Percentiles rank a stretch among this genome's conserved stretches.
Conservation (phyloP, 2,329 filamentous ascomycete species). For the Xylaria sp. region DNA sequence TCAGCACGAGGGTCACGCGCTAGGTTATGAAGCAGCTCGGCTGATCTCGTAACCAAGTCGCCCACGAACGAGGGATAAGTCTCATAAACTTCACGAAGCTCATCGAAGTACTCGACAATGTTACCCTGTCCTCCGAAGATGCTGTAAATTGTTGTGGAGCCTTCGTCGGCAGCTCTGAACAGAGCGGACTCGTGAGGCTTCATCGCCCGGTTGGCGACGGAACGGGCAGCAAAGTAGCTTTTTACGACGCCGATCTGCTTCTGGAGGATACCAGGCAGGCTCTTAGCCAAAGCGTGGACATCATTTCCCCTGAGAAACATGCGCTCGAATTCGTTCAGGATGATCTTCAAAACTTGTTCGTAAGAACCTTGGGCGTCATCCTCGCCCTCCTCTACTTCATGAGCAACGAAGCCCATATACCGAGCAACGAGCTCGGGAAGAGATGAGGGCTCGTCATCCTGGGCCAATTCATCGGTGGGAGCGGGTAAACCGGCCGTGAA, state of each 20-base stretch:
- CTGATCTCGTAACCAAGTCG: slow-evolving; percentile 73
- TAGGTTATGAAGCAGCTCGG: slow-evolving; percentile 80
- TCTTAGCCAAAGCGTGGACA: slow-evolving; percentile 82
- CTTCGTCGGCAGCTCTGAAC: slow-evolving; percentile 79
- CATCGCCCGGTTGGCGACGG: slow-evolving; percentile 77
- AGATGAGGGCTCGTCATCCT: slow-evolving; percentile 98
- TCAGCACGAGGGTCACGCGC: slow-evolving; percentile 78
- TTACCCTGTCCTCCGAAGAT: slow-evolving; percentile 98
- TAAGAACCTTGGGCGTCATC: slow-evolving; percentile 85
- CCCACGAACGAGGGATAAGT: slow-evolving; percentile 90
- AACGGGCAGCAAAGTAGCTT: slow-evolving; percentile 86
- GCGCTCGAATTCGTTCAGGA: slow-evolving; percentile 94
- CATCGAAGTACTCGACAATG: slow-evolving; percentile 99
- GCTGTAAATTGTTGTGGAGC: slow-evolving; percentile 78
- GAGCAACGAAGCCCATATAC: slow-evolving; percentile 85
- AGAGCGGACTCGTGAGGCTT: slow-evolving; percentile 92
- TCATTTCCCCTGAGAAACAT: slow-evolving; percentile 93
- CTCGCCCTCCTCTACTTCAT: slow-evolving; percentile 86
- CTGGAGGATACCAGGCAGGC: slow-evolving; percentile 79
- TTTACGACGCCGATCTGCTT: slow-evolving; percentile 90
- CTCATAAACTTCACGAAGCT: slow-evolving; percentile 83
- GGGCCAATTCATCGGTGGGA: slow-evolving; percentile 93
- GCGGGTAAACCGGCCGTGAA: slow-evolving; percentile 81
- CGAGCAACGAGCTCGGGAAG: slow-evolving; percentile 85
- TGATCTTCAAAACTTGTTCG: slow-evolving; percentile 84